Conservation (phyloP, 768 basidiomycete genomes). For the Trametes villosa region DNA sequence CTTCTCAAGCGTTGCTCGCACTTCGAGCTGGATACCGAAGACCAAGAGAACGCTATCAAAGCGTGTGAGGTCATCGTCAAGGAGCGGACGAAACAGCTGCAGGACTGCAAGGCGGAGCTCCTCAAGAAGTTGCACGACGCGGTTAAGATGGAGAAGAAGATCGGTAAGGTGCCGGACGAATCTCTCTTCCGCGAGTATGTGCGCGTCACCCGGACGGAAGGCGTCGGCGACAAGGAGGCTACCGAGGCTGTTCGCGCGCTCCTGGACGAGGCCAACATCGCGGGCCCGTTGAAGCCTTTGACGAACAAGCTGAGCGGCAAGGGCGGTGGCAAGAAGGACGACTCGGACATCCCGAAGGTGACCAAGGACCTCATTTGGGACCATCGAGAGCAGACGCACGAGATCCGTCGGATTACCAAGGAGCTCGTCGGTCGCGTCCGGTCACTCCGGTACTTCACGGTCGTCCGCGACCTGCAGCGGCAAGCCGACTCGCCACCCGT, state of each 20-base stretch:
- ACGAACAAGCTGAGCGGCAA: conserved; percentile 22
- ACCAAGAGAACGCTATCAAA: conserved; percentile 77
- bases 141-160: conserved; percentile 67
- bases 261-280: conserved; percentile 62
- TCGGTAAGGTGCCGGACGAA: conserved; percentile 65
- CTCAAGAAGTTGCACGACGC: conserved; percentile 66
- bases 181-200: conserved; percentile 82
- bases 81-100: conserved; percentile 78
- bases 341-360: conserved; percentile 59
- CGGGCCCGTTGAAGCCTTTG: conserved; percentile 32
- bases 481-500: conserved; percentile 62
- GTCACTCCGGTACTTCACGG: conserved; percentile 90
- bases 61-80: conserved; percentile 91
- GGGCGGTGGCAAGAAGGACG: conserved; percentile 45
- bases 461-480: conserved; percentile 87
- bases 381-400: conserved; percentile 86
- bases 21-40: conserved; percentile 80
- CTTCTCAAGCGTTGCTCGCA: conserved; percentile 95
- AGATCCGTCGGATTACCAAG: conserved; percentile 81
- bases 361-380: conserved; percentile 73
- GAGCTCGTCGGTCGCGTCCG: conserved; percentile 90
- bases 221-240: conserved; percentile 81
- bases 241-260: conserved; percentile 61
- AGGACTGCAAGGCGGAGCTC: conserved; percentile 78
- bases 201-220: conserved; percentile 67